Conservation (phyloP, 2,329 filamentous ascomycete genomes). For the Acephala macrosclerotiorum region DNA sequence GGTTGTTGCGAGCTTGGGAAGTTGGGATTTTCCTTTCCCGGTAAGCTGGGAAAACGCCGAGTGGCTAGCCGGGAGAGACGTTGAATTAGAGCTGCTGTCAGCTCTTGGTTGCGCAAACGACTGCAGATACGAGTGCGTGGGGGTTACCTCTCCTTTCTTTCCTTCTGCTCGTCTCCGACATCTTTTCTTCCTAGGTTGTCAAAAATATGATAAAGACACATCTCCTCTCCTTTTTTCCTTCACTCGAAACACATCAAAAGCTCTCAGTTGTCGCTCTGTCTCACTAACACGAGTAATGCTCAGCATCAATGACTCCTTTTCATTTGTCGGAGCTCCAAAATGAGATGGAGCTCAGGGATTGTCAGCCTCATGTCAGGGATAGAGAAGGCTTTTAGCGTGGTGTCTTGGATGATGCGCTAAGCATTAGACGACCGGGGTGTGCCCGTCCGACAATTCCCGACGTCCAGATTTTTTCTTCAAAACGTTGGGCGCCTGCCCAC, state of each 20-base stretch:
- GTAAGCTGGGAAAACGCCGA: background rate
- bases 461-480: background rate
- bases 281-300: background rate
- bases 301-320: background rate
- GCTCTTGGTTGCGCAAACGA: no score
- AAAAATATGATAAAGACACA: constrained; percentile 9
- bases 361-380: constrained; percentile 22
- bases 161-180: background rate
- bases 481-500: background rate
- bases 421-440: constrained; percentile 11
- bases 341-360: constrained; percentile 5
- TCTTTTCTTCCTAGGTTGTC: background rate
- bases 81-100: background rate
- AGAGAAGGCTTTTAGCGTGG: background rate
- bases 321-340: background rate
- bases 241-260: background rate
- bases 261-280: no score
- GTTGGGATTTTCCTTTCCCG: background rate
- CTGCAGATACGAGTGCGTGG: background rate
- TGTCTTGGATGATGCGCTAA: background rate
- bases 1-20: constrained; percentile 14
- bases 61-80: background rate
- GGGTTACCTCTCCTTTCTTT: background rate
- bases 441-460: constrained; percentile 16
- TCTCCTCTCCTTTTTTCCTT: constrained; percentile 8